Evolutionary conservation across 2,329 filamentous ascomycete genomes (phyloP).

Genomic region (Cladophialophora bantiana): DNA sequence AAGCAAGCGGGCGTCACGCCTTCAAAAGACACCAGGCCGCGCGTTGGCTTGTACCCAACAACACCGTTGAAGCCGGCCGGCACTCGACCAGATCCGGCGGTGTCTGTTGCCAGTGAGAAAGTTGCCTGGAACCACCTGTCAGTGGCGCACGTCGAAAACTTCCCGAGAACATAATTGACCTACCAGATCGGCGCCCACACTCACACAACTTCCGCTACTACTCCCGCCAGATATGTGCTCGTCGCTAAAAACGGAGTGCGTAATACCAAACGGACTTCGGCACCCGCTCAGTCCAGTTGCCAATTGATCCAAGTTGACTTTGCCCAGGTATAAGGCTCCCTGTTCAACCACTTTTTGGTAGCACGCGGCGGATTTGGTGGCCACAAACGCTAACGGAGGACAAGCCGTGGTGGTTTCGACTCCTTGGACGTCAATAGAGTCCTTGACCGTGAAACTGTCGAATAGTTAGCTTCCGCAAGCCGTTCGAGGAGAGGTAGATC

Average conservation of each 20-base stretch:
- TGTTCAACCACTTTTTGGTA: constrained; percentile 57
- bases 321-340: constrained; percentile 65
- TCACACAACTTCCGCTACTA: constrained; percentile 63
- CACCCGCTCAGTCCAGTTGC: constrained; percentile 68
- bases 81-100: constrained; percentile 42
- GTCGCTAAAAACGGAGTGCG: constrained; percentile 58
- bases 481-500: background rate
- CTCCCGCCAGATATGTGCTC: constrained; percentile 64
- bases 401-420: constrained; percentile 58
- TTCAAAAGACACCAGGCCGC: constrained; percentile 40
- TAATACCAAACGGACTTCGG: constrained; percentile 64
- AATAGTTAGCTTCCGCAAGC: background rate
- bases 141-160: background rate
- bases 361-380: constrained; percentile 56
- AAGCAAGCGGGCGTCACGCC: constrained; percentile 56
- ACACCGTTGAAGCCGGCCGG: constrained; percentile 42
- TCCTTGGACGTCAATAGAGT: constrained; percentile 56
- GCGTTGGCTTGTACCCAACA: constrained; percentile 43
- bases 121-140: constrained; percentile 41
- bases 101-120: constrained; percentile 59
- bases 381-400: constrained; percentile 56
- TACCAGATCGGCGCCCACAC: constrained; percentile 61
- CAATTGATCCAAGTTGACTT: constrained; percentile 67
- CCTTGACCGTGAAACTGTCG: constrained; percentile 54
- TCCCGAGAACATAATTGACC: background rate